phyloP scores from a whole-genome alignment of 805 yeast genomes.

The Tetrapisispora nanseiensis region DNA sequence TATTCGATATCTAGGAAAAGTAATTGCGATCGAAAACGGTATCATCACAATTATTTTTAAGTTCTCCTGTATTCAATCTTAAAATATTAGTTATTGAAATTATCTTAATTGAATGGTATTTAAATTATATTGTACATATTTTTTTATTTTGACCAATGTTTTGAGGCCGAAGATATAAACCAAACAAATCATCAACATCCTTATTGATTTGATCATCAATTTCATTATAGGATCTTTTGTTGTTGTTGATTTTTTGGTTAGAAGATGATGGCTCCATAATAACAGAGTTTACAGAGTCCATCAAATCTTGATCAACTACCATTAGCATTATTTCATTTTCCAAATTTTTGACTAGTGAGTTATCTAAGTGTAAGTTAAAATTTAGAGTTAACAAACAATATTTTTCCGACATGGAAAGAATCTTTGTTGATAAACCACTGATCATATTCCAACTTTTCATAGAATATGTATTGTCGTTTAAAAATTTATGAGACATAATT shows the following conservation, averaged over 20 bases:
- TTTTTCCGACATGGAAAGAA: conserved; percentile 18
- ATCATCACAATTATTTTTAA: too few relatives aligned
- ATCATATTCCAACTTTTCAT: conserved; percentile 22
- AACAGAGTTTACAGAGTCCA: not conserved
- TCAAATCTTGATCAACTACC: not conserved
- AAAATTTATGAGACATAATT: conserved; percentile 20
- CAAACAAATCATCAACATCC: not conserved
- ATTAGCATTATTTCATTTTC: not conserved
- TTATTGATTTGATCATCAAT: not conserved
- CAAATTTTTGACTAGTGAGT: not conserved
- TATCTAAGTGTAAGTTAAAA: conserved; percentile 8
- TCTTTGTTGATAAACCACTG: conserved; percentile 15
- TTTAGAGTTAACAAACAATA: conserved; percentile 19
- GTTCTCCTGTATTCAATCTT: not conserved
- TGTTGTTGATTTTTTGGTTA: not conserved
- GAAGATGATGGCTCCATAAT: not conserved
- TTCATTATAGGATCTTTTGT: not conserved
- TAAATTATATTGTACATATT: not conserved
- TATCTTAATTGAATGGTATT: too few relatives aligned
- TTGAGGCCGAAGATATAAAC: conserved; percentile 3
- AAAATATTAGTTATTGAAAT: too few relatives aligned
- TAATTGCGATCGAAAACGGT: too few relatives aligned
- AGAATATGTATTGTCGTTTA: conserved; percentile 21
- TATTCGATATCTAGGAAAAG: too few relatives aligned
- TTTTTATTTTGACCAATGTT: not conserved